A percentile compares a stretch with the other conserved stretches of the same genome.
Conservation (phyloP, 257 asterid genomes). For the Nicotiana attenuata region DNA sequence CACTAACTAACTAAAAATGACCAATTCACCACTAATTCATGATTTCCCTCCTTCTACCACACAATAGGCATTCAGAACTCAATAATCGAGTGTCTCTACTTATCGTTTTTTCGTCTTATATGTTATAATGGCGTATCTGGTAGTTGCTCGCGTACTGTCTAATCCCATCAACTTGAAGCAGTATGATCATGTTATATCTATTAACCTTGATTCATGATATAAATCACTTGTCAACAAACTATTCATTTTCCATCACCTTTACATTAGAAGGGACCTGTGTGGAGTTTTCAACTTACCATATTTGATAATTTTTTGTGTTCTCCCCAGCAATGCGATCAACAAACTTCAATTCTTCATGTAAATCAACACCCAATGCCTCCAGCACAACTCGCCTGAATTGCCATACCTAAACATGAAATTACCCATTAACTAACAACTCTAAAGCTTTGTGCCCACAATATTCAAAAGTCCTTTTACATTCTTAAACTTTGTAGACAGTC, state of each 20-base stretch:
- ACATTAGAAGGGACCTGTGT: neutral
- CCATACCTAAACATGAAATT: conserved; percentile 56
- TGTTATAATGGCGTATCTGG: neutral
- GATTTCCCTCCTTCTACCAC: neutral
- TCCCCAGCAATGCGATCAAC: conserved; percentile 50
- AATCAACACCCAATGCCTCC: conserved; percentile 59
- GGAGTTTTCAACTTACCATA: conserved; percentile 45
- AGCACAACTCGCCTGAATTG: conserved; percentile 87
- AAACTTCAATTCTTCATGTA: conserved; percentile 62
- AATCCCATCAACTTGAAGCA: neutral
- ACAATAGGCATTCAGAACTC: neutral
- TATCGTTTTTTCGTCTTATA: neutral
- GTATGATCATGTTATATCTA: neutral
- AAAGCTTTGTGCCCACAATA: no score
- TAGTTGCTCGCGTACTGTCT: neutral
- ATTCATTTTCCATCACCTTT: neutral
- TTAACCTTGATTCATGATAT: neutral
- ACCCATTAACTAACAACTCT: neutral
- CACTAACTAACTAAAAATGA: neutral
- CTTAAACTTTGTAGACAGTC: no score
- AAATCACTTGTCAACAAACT: neutral
- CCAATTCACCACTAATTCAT: neutral
- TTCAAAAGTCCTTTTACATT: no score
- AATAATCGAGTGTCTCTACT: neutral
- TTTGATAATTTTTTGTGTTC: conserved; percentile 82